Base-by-base conservation (phyloP, 176 grass and related monocot genomes). In the Elaeis guineensis region DNA sequence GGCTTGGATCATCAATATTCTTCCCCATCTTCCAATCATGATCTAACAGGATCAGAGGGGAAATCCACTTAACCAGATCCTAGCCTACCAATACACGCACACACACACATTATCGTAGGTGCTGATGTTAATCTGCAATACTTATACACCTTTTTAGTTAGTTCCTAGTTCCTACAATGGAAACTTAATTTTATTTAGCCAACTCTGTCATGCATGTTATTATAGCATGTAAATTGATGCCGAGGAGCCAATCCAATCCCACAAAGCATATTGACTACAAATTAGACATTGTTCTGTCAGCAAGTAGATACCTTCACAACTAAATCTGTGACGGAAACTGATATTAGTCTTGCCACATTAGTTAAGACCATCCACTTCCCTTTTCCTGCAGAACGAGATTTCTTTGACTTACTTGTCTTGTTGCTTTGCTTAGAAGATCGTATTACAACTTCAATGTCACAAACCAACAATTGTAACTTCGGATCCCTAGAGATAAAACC, bases 401-500 rank as follows among this genome's bases (percentile, higher is more conserved):
- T 97, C 78, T 51, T 59, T 56, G 76, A 69, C 72, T 98, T 98
- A 63, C 66, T 66, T 58, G 32, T 61, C 39, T 53, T 83, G 72
- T 98, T 83, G 56, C 44, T 81, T 75, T 89, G 70, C 17, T 64
- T 65, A 59, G 81, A 83, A 69, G 84, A 63, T 29, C 84, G 81
- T 49, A 79, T 85, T 57, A 86, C 63, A 78, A 98, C 83, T 82
- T 98, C 93, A 53, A 98, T 61, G 79, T 98, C 93, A 86, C 70
- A 85, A 69, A 98, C 89, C 44, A 98, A 65, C 67, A 98, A 67
- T 25, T 98, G 93, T 50, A 98, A 64, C 64, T 98, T 98, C 5
- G 93, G 93, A 55, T 98, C 87, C 80, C 85, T 98, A n/a, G 93
- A 98, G 65, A 98, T 91, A 66, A 98, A 70, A 66, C 93, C 75